A percentile compares a stretch with the other conserved stretches of the same genome.
phyloP scores from a whole-genome alignment of 805 yeast genomes.

The Ogataea ramenticola region DNA sequence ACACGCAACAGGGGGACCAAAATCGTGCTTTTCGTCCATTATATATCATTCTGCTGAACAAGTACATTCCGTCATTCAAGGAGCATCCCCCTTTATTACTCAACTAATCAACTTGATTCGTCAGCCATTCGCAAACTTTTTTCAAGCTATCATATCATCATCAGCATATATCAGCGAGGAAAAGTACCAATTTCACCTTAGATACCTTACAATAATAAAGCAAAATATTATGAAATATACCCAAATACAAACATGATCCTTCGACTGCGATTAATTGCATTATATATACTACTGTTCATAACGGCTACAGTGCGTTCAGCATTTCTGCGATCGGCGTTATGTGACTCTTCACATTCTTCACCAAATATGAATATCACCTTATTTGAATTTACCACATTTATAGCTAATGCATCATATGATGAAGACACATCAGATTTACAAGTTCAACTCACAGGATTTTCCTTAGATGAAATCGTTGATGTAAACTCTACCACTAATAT shows the following conservation, averaged over 20 bases:
- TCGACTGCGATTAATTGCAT: neutral
- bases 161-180: too few relatives aligned
- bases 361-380: neutral
- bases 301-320: neutral
- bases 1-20: too few relatives aligned
- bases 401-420: constrained; percentile 14
- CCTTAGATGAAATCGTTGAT: constrained; percentile 28
- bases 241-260: neutral
- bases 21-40: too few relatives aligned
- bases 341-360: neutral
- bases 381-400: constrained; percentile 8
- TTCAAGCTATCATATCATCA: too few relatives aligned
- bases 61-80: too few relatives aligned
- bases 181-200: too few relatives aligned
- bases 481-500: constrained; percentile 37
- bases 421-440: constrained; percentile 3
- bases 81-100: too few relatives aligned
- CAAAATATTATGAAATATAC: neutral
- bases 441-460: constrained; percentile 7
- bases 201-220: too few relatives aligned
- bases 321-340: neutral
- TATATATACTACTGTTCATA: neutral
- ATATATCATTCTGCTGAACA: too few relatives aligned
- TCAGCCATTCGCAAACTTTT: too few relatives aligned
- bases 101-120: too few relatives aligned